Evolutionary conservation across 2,329 filamentous ascomycete genomes (phyloP).

Genomic region (Trichoderma lentiforme): DNA sequence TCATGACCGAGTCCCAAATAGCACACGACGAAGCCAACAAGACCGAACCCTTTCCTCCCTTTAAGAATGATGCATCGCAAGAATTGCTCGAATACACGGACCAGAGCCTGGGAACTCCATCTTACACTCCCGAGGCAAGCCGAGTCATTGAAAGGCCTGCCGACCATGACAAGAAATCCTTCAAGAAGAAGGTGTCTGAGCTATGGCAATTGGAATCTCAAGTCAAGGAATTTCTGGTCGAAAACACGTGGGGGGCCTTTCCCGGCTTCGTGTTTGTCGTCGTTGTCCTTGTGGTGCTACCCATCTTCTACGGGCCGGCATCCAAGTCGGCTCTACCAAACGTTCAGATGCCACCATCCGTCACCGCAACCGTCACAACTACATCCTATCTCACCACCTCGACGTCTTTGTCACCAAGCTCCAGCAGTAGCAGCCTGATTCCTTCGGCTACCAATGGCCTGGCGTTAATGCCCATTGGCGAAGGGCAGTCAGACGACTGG

Average conservation of each 20-base stretch:
- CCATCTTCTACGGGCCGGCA: slow-evolving; percentile 29
- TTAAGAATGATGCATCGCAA: slow-evolving; percentile 34
- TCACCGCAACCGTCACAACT: slow-evolving; percentile 24
- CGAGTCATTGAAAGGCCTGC: slow-evolving; percentile 25
- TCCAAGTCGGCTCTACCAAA: neutral
- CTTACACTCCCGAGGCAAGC: slow-evolving; percentile 37
- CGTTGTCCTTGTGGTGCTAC: slow-evolving; percentile 26
- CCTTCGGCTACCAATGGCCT: slow-evolving; percentile 24
- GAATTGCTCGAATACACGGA: slow-evolving; percentile 48
- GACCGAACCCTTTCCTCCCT: slow-evolving; percentile 27
- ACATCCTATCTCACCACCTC: slow-evolving; percentile 20
- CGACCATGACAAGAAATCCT: slow-evolving; percentile 18
- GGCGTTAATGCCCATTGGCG: slow-evolving; percentile 31
- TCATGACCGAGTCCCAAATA: slow-evolving; percentile 12
- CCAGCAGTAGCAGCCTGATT: slow-evolving; percentile 16
- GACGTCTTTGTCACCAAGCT: slow-evolving; percentile 5
- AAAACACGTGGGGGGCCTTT: slow-evolving; percentile 23
- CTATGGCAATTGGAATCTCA: slow-evolving; percentile 19
- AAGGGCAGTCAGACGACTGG: slow-evolving; percentile 33
- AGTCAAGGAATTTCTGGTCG: slow-evolving; percentile 21
- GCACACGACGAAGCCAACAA: slow-evolving; percentile 15
- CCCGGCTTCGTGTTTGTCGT: slow-evolving; percentile 27
- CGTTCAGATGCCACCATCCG: slow-evolving; percentile 18
- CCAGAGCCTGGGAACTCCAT: slow-evolving; percentile 45
- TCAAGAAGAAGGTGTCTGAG: slow-evolving; percentile 20